These are phyloP conservation scores for Boeremia lycopersici DNA, from an alignment of 2,329 filamentous ascomycete genomes.

Conservation along the genomic window DNA sequence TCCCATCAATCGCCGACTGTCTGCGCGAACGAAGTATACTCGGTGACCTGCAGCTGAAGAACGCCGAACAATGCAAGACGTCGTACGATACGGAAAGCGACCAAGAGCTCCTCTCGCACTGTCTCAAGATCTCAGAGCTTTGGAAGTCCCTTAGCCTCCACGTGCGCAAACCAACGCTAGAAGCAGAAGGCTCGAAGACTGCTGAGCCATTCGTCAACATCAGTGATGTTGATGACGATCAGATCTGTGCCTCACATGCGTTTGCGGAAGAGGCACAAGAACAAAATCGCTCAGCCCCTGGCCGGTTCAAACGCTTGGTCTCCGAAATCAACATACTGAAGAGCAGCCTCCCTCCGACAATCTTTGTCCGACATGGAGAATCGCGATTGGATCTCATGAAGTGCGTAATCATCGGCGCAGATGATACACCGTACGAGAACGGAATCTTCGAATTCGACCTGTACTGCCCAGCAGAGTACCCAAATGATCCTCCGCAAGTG, in stretches of 20 bases:
- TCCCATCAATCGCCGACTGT: slow-evolving; percentile 32
- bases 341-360: slow-evolving; percentile 57
- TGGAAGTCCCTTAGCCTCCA: slow-evolving; percentile 17
- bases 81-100: slow-evolving; percentile 33
- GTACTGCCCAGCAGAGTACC: slow-evolving; percentile 52
- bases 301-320: slow-evolving; percentile 54
- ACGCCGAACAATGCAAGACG: slow-evolving; percentile 19
- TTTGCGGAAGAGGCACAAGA: slow-evolving; percentile 16
- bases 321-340: slow-evolving; percentile 54
- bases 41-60: slow-evolving; percentile 29
- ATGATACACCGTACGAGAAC: slow-evolving; percentile 59
- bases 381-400: slow-evolving; percentile 59
- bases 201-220: slow-evolving; percentile 26
- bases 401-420: slow-evolving; percentile 57
- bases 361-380: slow-evolving; percentile 56
- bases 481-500: slow-evolving; percentile 51
- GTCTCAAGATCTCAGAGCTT: slow-evolving; percentile 39
- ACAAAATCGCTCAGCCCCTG: slow-evolving; percentile 25
- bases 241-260: slow-evolving; percentile 41
- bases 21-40: slow-evolving; percentile 35
- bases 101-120: slow-evolving; percentile 42
- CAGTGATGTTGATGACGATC: slow-evolving; percentile 44
- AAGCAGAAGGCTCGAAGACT: neutral
- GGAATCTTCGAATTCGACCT: slow-evolving; percentile 64
- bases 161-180: neutral